Evolutionary conservation across 306 rosid genomes (phyloP).

Genomic region (Albizia julibrissin): DNA sequence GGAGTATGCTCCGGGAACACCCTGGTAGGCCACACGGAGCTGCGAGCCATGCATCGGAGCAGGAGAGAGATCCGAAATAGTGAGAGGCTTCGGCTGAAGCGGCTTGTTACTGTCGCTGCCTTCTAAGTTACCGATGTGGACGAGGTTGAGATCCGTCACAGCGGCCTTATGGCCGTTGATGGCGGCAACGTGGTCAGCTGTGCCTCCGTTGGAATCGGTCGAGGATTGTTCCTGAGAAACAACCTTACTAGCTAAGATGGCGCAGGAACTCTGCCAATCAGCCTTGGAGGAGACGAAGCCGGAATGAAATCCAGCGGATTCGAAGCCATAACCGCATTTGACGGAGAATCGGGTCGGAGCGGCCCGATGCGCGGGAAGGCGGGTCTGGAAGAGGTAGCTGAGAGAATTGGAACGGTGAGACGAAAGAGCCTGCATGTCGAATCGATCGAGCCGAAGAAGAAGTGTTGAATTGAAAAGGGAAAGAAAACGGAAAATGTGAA

Average conservation of each 20-base stretch:
- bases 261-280: conserved; percentile 90
- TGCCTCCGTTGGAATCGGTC: conserved; percentile 25
- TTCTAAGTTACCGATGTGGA: conserved; percentile 45
- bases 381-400: conserved; percentile 29
- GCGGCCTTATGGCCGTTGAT: conserved; percentile 70
- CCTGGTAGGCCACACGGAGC: conserved; percentile 96
- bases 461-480: not conserved
- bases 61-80: conserved; percentile 82
- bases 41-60: conserved; percentile 93
- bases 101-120: conserved; percentile 32
- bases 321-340: conserved; percentile 59
- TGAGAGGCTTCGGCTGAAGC: conserved; percentile 55
- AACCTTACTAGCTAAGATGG: conserved; percentile 80
- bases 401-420: conserved; percentile 39
- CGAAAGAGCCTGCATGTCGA: conserved; percentile 57
- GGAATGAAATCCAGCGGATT: conserved; percentile 42
- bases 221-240: conserved; percentile 52
- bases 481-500: not conserved
- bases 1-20: conserved; percentile 95
- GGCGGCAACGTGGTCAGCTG: conserved; percentile 37
- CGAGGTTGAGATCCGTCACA: conserved; percentile 61
- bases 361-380: conserved; percentile 12
- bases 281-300: conserved; percentile 55
- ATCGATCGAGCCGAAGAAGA: not conserved
- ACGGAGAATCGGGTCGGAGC: conserved; percentile 36